Percentiles rank a stretch among this genome's conserved stretches.
phyloP scores from a whole-genome alignment of 2,329 filamentous ascomycete genomes.

The Polytolypa hystricis region DNA sequence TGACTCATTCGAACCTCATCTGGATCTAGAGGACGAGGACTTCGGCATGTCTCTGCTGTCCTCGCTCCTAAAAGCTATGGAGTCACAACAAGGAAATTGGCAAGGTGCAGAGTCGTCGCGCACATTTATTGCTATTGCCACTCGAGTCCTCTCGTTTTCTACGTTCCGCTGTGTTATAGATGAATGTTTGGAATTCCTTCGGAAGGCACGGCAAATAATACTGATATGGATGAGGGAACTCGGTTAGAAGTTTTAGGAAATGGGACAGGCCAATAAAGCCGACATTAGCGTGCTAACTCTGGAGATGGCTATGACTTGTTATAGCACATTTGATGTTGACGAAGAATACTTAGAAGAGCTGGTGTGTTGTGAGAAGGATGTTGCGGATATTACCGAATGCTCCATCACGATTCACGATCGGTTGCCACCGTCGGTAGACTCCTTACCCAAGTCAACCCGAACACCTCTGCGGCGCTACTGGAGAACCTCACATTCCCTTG shows the following conservation, averaged over 20 bases:
- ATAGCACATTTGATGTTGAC: conserved; percentile 37
- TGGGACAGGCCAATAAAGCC: conserved; percentile 18
- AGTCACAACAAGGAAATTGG: conserved; percentile 41
- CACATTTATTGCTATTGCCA: conserved; percentile 30
- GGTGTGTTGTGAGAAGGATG: conserved; percentile 16
- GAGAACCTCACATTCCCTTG: conserved; percentile 12
- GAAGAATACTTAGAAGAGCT: conserved; percentile 16
- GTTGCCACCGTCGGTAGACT: conserved; percentile 6
- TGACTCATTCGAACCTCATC: conserved; percentile 15
- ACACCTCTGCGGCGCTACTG: conserved; percentile 16
- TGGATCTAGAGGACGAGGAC: conserved; percentile 13
- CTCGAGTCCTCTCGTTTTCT: conserved; percentile 35
- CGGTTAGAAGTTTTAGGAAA: conserved; percentile 15
- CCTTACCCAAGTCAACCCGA: conserved; percentile 9
- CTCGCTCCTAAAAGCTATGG: conserved; percentile 21
- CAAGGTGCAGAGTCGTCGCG: conserved; percentile 34
- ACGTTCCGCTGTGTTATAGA: conserved; percentile 11
- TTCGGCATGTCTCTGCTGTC: conserved; percentile 23
- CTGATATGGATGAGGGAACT: conserved; percentile 33
- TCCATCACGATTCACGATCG: conserved; percentile 28
- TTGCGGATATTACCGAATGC: conserved; percentile 28
- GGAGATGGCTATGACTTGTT: conserved; percentile 34
- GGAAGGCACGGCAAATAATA: conserved; percentile 21
- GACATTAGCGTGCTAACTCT: conserved; percentile 25
- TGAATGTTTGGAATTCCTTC: conserved; percentile 23